phyloP scores from a whole-genome alignment of 257 asterid genomes.

The Penstemon barbatus region DNA sequence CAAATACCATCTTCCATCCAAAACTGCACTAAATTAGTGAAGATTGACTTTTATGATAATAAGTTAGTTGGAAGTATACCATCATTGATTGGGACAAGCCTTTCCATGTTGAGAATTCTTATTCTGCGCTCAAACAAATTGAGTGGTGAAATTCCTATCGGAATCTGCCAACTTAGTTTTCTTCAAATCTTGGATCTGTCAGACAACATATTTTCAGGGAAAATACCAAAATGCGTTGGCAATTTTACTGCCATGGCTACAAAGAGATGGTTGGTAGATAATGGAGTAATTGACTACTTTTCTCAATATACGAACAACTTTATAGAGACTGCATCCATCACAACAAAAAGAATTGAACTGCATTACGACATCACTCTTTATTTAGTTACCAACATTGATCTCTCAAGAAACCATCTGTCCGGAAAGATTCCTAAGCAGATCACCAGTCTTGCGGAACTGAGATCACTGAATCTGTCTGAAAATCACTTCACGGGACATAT shows the following conservation, averaged over 20 bases:
- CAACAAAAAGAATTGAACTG: constrained; percentile 26
- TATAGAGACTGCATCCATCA: constrained; percentile 24
- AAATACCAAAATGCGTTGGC: constrained; percentile 31
- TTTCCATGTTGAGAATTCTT: constrained; percentile 23
- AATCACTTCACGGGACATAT: constrained; percentile 33
- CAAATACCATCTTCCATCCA: constrained; percentile 32
- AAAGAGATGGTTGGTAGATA: not conserved
- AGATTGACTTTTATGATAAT: constrained; percentile 32
- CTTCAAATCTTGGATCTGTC: constrained; percentile 45
- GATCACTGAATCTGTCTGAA: constrained; percentile 31
- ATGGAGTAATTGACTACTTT: not conserved
- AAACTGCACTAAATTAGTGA: constrained; percentile 24
- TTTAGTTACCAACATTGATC: constrained; percentile 30
- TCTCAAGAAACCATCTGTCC: constrained; percentile 33
- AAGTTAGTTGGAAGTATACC: constrained; percentile 35
- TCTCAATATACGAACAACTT: not conserved
- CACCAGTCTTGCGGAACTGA: constrained; percentile 30
- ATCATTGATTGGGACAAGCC: constrained; percentile 3
- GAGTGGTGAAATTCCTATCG: constrained; percentile 29
- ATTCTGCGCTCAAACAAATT: constrained; percentile 39
- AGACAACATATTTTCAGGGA: constrained; percentile 29
- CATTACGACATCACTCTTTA: constrained; percentile 22
- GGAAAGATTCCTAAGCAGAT: constrained; percentile 39
- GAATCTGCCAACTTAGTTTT: constrained; percentile 28
- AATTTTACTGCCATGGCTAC: constrained; percentile 41